Evolutionary conservation across 2,329 filamentous ascomycete species (phyloP).

Genomic region (Emergomyces africanus): DNA sequence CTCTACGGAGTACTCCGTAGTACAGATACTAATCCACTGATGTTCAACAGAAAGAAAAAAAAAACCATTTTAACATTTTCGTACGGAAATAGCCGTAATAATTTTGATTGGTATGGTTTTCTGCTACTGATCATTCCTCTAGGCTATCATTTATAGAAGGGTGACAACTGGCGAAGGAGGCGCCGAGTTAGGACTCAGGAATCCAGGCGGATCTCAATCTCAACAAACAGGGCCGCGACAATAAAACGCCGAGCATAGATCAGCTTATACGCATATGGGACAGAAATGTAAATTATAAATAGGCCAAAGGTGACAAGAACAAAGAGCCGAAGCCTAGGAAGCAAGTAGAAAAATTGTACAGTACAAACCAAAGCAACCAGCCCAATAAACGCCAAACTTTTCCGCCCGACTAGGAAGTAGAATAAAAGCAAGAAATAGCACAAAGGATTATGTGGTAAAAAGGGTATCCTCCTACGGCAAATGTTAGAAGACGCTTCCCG

Average conservation of each 20-base stretch:
- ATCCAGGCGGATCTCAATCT: not conserved
- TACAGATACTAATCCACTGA: not conserved
- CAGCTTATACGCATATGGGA: not conserved
- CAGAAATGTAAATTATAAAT: not conserved
- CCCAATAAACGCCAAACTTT: not conserved
- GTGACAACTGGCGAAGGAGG: not conserved
- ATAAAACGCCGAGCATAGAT: not conserved
- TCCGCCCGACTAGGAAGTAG: not conserved
- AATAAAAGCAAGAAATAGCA: not conserved
- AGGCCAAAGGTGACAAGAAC: not conserved
- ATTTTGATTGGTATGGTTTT: not conserved
- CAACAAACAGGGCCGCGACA: not conserved
- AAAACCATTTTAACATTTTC: no score
- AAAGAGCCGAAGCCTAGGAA: not conserved
- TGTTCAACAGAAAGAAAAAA: no score
- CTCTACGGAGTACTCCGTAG: not conserved
- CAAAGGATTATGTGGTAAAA: constrained; percentile 37
- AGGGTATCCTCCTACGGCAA: constrained; percentile 43
- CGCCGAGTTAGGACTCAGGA: not conserved
- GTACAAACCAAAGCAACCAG: not conserved
- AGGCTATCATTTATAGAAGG: not conserved
- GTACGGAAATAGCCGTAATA: not conserved
- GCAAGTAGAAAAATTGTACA: not conserved
- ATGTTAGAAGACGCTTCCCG: constrained; percentile 6
- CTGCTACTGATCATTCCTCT: not conserved